Base-by-base conservation (phyloP, 495 filamentous ascomycete genomes). In the Bombardia bombarda region DNA sequence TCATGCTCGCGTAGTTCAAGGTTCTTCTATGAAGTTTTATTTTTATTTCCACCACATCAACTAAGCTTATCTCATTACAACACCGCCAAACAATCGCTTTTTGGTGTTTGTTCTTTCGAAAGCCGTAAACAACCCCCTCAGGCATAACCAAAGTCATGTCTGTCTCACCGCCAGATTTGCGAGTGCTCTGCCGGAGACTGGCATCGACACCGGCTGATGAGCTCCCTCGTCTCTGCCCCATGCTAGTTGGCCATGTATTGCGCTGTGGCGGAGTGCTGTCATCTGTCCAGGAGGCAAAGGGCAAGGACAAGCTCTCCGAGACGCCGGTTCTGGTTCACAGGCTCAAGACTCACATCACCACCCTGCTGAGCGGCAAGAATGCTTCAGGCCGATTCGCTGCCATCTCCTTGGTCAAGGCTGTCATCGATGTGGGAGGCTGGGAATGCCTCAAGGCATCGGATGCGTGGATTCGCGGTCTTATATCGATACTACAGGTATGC, bases 391-490 rank as follows among this genome's bases (percentile, higher is more conserved):
- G 87, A 53, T 93, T 86, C 71, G 72, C 81, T 8, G 87, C 78
- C 1, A 78, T 85, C 24, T 77, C 84, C 19, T 60, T 96, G 38
- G 72, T 87, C 51, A 95, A 94, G 63, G 74, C 81, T n/a, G 69
- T 79, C 12, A 67, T 93, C 40, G 88, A 95, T 54, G 74, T 79
- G 31, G 87, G 89, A 19, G 85, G 84, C 43, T 85, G 81, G 79
- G 84, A 89, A 46, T 70, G 82, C 35, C 63, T 96, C 42, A 80
- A 79, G 38, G 74, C 76, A 28, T 73, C 79, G 19, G 79, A 76
- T 41, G 65, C 77, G 12, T 90, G 90, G 80, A 78, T 90, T 45
- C 72, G 79, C 49, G 77, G 76, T 25, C 55, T 95, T 45, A 70
- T 95, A 32, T 68, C 71, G 0, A 73, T 90, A 32, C 59, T 95